Evolutionary conservation across 164 flowering plant genomes (phyloP), one percentile per base, ranked within the genome.

Genomic region (Aristolochia fimbriata): DNA sequence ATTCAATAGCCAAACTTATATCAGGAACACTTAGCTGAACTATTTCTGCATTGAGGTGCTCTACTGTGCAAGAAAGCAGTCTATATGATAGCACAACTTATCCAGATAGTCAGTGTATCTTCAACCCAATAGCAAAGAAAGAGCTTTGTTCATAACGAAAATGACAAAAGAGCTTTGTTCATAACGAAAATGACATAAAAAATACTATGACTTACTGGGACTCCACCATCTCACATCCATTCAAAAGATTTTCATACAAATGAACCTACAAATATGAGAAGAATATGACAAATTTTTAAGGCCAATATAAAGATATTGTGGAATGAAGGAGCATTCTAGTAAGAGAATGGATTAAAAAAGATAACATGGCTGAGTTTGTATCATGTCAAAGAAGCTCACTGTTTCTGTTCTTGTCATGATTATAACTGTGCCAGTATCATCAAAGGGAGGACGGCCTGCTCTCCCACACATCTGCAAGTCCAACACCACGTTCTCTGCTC

Each of bases 391-490:
- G 15, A 48, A 41, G 49, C 15, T 60, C 72, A 94, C 99, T 23
- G 96, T 91, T 75, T 87, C 97, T 73, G 71, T 85, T 80, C 93
- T 85, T 72, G 97, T 94, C 99, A 94, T 94, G 69, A 94, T 91
- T 62, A 91, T 80, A 66, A 87, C 97, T 72, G 71, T 74, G 71
- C 99, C 97, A 55, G 96, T 85, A 73, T 91, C 96, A 74, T 88
- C 97, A 74, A 94, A 94, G 53, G 97, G 97, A 60, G 99, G 97
- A 60, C 96, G 86, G 16, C 97, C 97, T 59, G 97, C 99, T 73
- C 97, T 84, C 56, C 99, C 99, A 69, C 85, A 78, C 99, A 94
- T 94, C 97, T 94, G 82, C 65, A 61, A 58, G 52, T 21, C 16
- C 46, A 25, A 46, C 25, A 24, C 12, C 43, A 37, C 12, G 8